Evolutionary conservation across 805 yeast genomes (phyloP), one percentile per base, ranked within the genome.

Genomic region (Candida takata): DNA sequence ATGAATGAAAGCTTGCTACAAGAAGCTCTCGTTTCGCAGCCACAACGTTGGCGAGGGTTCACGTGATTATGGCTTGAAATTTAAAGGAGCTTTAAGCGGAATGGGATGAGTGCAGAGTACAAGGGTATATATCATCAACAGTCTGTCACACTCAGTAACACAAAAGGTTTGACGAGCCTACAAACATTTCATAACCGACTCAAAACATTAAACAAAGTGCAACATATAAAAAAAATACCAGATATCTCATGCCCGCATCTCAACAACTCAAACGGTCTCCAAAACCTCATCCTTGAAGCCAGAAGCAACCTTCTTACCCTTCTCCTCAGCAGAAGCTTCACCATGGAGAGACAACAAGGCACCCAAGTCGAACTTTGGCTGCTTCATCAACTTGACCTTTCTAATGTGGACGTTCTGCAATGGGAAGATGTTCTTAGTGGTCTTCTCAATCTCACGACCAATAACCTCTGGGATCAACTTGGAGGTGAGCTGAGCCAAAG

Each of bases 271-370:
- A 66, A 90, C 97, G 65, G 90, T 66, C 79, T 90, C 97, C 72
- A 92, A 86, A 67, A 92, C 86, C 69, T 85, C 96, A 70, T 90
- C 98, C 79, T 90, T 88, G 94, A 87, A 90, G 70, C 94, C 95
- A 56, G 81, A 67, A 24, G 41, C 37, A 62, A 90, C 90, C 72
- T 88, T 88, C 84, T 90, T 88, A 73, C 96, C 97, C 67, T 95
- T 86, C 71, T 92, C 95, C 69, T 88, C 95, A 65, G 80, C 74
- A 53, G 87, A 65, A 55, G 80, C 72, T 77, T 90, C 97, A 72
- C 97, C 97, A 79, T 90, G 97, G 65, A 90, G 84, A 63, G 97
- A 81, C 69, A 90, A 74, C 66, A 90, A 80, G 64, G 94, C 72
- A 72, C 96, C 96, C 64, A 90, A 81, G 70, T 90, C 97, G 79